phyloP scores from a whole-genome alignment of 148 eudicot species.

The Suaeda aralocaspica region DNA sequence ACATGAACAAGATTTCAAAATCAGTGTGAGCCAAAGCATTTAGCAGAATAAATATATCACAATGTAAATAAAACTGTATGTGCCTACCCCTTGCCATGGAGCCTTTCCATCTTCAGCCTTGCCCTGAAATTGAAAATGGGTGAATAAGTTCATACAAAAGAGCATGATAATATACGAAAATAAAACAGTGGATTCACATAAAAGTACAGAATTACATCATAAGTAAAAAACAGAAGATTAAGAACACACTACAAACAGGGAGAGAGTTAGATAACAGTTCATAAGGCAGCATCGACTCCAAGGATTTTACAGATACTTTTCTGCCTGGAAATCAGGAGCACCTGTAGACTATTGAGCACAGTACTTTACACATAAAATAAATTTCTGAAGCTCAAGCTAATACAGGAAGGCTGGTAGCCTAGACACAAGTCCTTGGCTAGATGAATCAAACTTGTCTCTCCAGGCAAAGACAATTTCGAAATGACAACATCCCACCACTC shows the following conservation, averaged over 20 bases:
- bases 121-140: conserved; percentile 48
- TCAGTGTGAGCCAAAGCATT: neutral
- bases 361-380: too few species aligned
- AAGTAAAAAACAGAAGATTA: neutral
- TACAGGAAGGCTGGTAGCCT: too few species aligned
- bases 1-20: too few species aligned
- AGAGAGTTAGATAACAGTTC: neutral
- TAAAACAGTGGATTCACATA: neutral
- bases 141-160: neutral
- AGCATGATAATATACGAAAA: neutral
- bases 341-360: too few species aligned
- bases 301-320: neutral
- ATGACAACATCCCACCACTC: too few species aligned
- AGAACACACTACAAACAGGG: neutral
- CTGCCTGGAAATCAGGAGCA: too few species aligned
- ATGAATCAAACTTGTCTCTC: too few species aligned
- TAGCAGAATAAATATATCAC: neutral
- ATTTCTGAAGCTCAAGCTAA: too few species aligned
- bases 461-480: too few species aligned
- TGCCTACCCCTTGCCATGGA: conserved; percentile 90
- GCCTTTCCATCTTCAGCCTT: conserved; percentile 70
- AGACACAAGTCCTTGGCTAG: too few species aligned
- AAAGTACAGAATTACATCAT: neutral
- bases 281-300: neutral
- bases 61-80: neutral